Evolutionary conservation across 73 alveolate genomes (phyloP).

Genomic region (Halteria grandinella): DNA sequence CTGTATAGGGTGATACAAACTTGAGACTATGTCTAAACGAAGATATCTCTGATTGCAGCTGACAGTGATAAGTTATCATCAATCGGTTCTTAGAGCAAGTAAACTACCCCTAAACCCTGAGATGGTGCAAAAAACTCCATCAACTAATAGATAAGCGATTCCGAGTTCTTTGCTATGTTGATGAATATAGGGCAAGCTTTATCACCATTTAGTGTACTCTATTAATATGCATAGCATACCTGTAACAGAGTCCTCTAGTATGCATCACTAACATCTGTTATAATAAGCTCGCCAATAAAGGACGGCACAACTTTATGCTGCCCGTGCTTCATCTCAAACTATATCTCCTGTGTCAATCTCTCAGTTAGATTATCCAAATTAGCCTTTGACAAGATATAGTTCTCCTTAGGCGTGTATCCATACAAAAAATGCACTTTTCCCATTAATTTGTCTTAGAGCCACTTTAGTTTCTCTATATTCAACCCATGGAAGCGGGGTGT

Average conservation of each 20-base stretch:
- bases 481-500: conserved; percentile 31
- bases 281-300: conserved; percentile 46
- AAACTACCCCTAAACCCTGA: conserved; percentile 4
- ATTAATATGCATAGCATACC: not conserved
- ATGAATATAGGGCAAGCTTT: conserved; percentile 41
- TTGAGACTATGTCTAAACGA: not conserved
- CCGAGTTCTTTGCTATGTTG: conserved; percentile 3
- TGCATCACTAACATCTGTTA: not conserved
- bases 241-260: not conserved
- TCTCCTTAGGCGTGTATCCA: conserved; percentile 22
- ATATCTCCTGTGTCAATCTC: conserved; percentile 1
- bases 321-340: conserved; percentile 52
- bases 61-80: not conserved
- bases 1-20: not conserved
- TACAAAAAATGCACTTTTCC: conserved; percentile 4
- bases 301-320: conserved; percentile 26
- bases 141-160: not conserved
- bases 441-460: not conserved
- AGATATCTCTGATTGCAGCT: not conserved
- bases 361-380: conserved; percentile 5
- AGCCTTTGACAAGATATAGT: not conserved
- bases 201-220: too few relatives aligned
- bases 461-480: conserved; percentile 10
- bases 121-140: not conserved
- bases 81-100: not conserved